Conservation (phyloP, 2,329 filamentous ascomycete species). For the Beauveria scarabaeidicola region DNA sequence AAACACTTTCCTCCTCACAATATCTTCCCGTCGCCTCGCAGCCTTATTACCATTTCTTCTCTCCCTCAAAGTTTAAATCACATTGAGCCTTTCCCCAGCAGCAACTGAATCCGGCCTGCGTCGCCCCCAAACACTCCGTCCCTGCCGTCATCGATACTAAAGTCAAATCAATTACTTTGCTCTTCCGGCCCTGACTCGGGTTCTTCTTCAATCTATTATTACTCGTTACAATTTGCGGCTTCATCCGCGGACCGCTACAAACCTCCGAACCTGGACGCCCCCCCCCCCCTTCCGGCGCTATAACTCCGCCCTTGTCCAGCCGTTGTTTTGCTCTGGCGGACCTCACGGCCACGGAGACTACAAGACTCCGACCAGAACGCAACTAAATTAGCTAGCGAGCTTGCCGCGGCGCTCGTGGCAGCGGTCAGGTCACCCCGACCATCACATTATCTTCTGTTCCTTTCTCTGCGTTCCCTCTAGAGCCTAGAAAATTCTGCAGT, state of each 20-base stretch:
- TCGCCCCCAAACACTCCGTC: neutral
- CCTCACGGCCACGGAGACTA: slow-evolving; percentile 6
- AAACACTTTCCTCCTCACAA: neutral
- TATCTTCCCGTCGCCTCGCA: neutral
- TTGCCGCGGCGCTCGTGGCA: neutral
- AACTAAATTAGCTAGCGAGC: neutral
- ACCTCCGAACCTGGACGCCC: neutral
- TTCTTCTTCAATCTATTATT: neutral
- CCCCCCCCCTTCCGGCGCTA: neutral
- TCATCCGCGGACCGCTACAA: neutral
- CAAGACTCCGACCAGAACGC: neutral
- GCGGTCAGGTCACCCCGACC: neutral
- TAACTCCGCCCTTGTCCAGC: neutral
- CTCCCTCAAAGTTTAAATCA: neutral
- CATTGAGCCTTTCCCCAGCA: neutral
- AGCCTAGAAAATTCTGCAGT: too few relatives aligned
- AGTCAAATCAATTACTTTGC: neutral
- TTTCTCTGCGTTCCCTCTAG: neutral
- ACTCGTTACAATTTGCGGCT: neutral
- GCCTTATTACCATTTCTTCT: too few relatives aligned
- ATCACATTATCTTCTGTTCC: neutral
- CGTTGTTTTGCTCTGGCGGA: slow-evolving; percentile 2
- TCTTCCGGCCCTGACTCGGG: neutral
- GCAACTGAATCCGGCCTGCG: neutral
- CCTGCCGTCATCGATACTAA: neutral